Conservation (phyloP, 306 rosid genomes). For the Boehmeria nivea region DNA sequence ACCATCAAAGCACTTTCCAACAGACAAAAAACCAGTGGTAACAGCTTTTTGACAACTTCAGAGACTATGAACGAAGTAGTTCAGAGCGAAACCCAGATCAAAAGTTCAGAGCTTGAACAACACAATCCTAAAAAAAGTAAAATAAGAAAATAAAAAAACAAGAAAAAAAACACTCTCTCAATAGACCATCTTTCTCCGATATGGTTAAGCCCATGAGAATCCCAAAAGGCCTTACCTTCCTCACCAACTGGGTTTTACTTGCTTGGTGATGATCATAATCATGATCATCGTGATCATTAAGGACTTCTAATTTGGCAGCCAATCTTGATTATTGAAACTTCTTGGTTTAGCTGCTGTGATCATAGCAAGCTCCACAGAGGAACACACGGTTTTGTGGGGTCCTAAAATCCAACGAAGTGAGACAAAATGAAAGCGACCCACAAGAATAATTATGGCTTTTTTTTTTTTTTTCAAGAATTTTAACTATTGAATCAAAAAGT, state of each 20-base stretch:
- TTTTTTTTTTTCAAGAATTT: neutral
- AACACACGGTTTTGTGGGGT: conserved; percentile 57
- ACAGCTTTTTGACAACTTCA: no score
- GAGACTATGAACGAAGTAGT: no score
- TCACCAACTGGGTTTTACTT: conserved; percentile 5
- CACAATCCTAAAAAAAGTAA: neutral
- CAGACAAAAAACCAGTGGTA: no score
- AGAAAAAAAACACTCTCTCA: neutral
- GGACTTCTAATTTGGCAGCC: conserved; percentile 18
- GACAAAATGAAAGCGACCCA: conserved; percentile 41
- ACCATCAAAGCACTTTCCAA: conserved; percentile 25
- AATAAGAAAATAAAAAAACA: neutral
- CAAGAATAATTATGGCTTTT: conserved; percentile 2
- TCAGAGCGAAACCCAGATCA: conserved; percentile 12
- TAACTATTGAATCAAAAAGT: no score
- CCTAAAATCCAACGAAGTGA: conserved; percentile 26
- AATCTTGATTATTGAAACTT: conserved; percentile 19
- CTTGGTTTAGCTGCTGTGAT: conserved; percentile 2
- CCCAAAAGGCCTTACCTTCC: conserved; percentile 13
- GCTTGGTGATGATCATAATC: no score
- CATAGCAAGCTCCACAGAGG: conserved; percentile 18
- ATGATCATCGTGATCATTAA: no score
- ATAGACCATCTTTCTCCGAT: no score
- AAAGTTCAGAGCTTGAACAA: neutral
- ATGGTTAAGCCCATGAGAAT: neutral